A percentile compares a stretch with the other conserved stretches of the same genome.
These are phyloP conservation scores for Phaseolus coccineus DNA, from an alignment of 331 rosid species.

Conservation along the genomic window DNA sequence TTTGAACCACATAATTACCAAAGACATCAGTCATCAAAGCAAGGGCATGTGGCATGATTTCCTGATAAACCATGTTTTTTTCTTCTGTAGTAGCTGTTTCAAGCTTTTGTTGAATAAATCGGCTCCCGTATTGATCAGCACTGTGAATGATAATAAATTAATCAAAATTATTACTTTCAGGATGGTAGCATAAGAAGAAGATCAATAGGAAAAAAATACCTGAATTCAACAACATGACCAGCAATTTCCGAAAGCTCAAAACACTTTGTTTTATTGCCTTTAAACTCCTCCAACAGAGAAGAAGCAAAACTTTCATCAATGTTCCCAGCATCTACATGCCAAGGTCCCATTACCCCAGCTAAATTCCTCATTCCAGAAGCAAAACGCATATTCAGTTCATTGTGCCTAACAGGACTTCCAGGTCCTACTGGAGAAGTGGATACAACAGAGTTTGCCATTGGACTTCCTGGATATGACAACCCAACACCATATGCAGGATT, in stretches of 20 bases:
- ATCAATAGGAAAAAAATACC: slow-evolving; percentile 50
- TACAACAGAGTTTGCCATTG: slow-evolving; percentile 72
- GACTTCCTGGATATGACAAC: slow-evolving; percentile 91
- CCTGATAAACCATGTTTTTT: slow-evolving; percentile 96
- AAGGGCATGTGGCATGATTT: slow-evolving; percentile 97
- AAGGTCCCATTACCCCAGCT: slow-evolving; percentile 79
- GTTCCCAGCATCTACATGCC: slow-evolving; percentile 82
- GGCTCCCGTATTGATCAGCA: slow-evolving; percentile 98
- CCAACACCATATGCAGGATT: slow-evolving; percentile 81
- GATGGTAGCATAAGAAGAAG: slow-evolving; percentile 9
- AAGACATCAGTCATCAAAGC: slow-evolving; percentile 98
- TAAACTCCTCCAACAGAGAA: slow-evolving; percentile 89
- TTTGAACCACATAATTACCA: slow-evolving; percentile 98
- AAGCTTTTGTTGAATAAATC: slow-evolving; percentile 97
- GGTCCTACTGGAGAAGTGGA: slow-evolving; percentile 86
- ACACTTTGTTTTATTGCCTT: slow-evolving; percentile 85
- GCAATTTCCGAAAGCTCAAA: slow-evolving; percentile 91
- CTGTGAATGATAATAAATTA: slow-evolving; percentile 54
- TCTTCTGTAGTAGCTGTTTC: slow-evolving; percentile 88
- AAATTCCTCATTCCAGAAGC: slow-evolving; percentile 89
- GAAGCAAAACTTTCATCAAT: slow-evolving; percentile 80
- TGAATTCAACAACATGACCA: slow-evolving; percentile 92
- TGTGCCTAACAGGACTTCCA: slow-evolving; percentile 90
- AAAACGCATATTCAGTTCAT: slow-evolving; percentile 73
- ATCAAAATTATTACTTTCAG: slow-evolving; percentile 26